Evolutionary conservation across 495 filamentous ascomycete species (phyloP).

Genomic region (Clavariopsis aquatica): DNA sequence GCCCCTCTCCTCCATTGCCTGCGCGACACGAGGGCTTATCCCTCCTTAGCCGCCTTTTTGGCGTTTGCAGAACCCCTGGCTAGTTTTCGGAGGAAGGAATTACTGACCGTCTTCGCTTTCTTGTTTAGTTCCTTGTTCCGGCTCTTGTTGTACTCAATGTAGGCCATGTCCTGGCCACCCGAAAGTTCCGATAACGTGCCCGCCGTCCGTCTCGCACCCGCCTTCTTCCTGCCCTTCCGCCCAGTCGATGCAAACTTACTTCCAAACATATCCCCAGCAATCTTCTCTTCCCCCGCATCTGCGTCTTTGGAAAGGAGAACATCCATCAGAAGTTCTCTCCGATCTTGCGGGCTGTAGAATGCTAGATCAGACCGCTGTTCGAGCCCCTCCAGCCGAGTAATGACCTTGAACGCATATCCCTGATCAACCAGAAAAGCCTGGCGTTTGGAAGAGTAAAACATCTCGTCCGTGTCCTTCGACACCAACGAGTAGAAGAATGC

Average conservation of each 20-base stretch:
- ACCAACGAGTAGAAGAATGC: constrained; percentile 99
- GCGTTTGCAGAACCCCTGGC: constrained; percentile 69
- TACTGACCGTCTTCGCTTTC: constrained; percentile 54
- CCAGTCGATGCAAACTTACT: constrained; percentile 52
- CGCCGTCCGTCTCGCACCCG: constrained; percentile 71
- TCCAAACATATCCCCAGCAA: constrained; percentile 82
- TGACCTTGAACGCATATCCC: constrained; percentile 99
- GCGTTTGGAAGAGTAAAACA: constrained; percentile 96
- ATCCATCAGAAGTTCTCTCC: constrained; percentile 83
- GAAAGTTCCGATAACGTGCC: constrained; percentile 81
- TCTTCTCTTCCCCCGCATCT: constrained; percentile 72
- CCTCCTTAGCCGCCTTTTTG: constrained; percentile 48
- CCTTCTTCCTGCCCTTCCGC: constrained; percentile 49
- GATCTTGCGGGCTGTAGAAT: constrained; percentile 76
- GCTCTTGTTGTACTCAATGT: constrained; percentile 81
- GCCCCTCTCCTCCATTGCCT: not conserved
- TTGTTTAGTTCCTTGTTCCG: constrained; percentile 80
- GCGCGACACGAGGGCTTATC: not conserved
- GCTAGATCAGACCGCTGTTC: constrained; percentile 79
- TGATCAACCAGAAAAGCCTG: constrained; percentile 99
- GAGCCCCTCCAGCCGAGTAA: constrained; percentile 91
- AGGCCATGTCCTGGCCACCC: constrained; percentile 95
- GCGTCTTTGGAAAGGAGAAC: constrained; percentile 91
- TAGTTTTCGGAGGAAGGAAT: constrained; percentile 79
- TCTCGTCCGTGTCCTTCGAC: constrained; percentile 94